Evolutionary conservation across 1,139 yeast species (phyloP), one percentile per base, ranked within the genome.

Genomic region (Yamadazyma diddensiae): DNA sequence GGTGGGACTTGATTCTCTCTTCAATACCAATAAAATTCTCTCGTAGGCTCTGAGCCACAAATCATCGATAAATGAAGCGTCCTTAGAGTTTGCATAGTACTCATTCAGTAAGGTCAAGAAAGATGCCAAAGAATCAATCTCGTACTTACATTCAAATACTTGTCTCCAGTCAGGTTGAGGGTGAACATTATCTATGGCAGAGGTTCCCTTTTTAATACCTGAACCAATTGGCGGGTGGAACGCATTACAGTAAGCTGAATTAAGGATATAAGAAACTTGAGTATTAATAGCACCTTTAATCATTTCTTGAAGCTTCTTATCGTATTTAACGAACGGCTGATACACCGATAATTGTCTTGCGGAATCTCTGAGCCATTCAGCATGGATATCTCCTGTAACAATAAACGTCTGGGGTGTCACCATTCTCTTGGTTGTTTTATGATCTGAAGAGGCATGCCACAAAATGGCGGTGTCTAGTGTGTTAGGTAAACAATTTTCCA

Each of bases 61-160:
- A 0, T 55, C 52, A 25, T 70, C 71, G 18, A 79, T 58, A 40
- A 86, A 77, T 2, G 79, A 60, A 39, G 75, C 82, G 8, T 62
- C 63, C 0, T 77, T 75, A 0, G 75, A 65, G 37, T 73, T 58
- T 26, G 66, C 71, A 45, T 59, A 79, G 53, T 82, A 88, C 41
- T 82, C 92, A 49, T 82, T 83, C 6, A 84, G 67, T 34, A 87
- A 59, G 0, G 90, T 81, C 38, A 87, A 61, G 47, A 86, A 87
- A 5, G 94, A 80, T 0, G 95, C 95, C 33, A 88, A 62, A 2
- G 94, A 82, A 55, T 87, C 96, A 38, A 87, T 66, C 52, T 87
- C 96, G 63, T 85, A 87, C 53, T 87, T 87, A 59, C 96, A 87
- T 53, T 87, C 96, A 57, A 86, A 87, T 1, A 86, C 95, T 15